phyloP scores from a whole-genome alignment of 2,329 filamentous ascomycete genomes.

The Coniochaeta sp. region DNA sequence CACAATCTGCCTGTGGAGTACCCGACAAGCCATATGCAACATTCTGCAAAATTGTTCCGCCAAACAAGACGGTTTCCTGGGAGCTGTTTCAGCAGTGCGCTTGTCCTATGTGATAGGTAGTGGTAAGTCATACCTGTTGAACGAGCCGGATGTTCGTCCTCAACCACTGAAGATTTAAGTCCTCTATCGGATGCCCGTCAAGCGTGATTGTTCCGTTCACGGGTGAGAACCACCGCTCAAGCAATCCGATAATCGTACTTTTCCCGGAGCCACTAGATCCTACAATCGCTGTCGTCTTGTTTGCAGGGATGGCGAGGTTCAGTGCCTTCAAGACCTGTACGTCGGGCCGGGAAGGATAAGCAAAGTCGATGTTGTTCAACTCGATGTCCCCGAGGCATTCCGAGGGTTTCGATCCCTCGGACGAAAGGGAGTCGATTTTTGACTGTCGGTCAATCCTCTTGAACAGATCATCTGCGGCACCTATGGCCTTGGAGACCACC shows the following conservation, averaged over 20 bases:
- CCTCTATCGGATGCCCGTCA: slow-evolving; percentile 16
- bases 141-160: slow-evolving; percentile 22
- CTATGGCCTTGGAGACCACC: slow-evolving; percentile 35
- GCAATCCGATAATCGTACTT: slow-evolving; percentile 33
- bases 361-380: slow-evolving; percentile 34
- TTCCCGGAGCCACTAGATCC: slow-evolving; percentile 43
- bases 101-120: background rate
- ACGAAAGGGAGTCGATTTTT: slow-evolving; percentile 32
- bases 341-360: slow-evolving; percentile 44
- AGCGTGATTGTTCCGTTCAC: slow-evolving; percentile 17
- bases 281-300: slow-evolving; percentile 43
- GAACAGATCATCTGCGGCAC: slow-evolving; percentile 39
- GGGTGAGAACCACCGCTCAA: slow-evolving; percentile 46
- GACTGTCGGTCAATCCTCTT: slow-evolving; percentile 33
- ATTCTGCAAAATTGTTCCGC: slow-evolving; percentile 39
- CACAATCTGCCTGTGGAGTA: slow-evolving; percentile 19
- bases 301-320: slow-evolving; percentile 27
- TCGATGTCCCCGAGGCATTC: slow-evolving; percentile 32
- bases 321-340: slow-evolving; percentile 29
- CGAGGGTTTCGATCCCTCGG: slow-evolving; percentile 23
- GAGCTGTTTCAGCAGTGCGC: background rate
- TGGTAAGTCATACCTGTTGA: slow-evolving; percentile 15
- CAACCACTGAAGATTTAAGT: slow-evolving; percentile 20
- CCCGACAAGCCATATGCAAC: slow-evolving; percentile 37
- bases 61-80: slow-evolving; percentile 29